Evolutionary conservation across 345 rosid species (phyloP), one percentile per base, ranked within the genome.

Genomic region (Arabidopsis suecica): DNA sequence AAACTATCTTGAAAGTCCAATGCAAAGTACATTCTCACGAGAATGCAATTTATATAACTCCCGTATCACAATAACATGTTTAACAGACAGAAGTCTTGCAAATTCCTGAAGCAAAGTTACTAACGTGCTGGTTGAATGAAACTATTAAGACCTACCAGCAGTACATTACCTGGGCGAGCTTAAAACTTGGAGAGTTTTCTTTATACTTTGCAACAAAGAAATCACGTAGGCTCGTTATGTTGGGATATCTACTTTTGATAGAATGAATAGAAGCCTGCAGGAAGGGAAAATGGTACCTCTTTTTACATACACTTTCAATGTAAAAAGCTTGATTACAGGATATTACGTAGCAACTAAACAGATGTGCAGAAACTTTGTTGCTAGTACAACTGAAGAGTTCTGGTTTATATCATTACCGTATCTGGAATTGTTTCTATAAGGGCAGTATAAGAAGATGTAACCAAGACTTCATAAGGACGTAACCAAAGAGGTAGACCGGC

Each of bases 401-500:
- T 32, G 50, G 38, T 72, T 60, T 37, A 75, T 50, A 72, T 47
- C 58, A 38, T 71, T 87, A 93, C 97, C 87, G 99, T 96, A 84
- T 96, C 98, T 71, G 96, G 91, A 81, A 96, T 91, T 59, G 99
- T 96, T 82, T 96, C 99, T 50, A 96, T 96, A 22, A 96, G 95
- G 79, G 99, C 98, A 25, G 98, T 91, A 82, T 96, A 96, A 41
- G 99, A 93, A 36, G 99, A 96, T 76, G 99, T 96, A 61, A 91
- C 96, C 71, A 96, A 79, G 54, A 96, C 98, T 84, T 96, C 98
- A 56, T 93, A 93, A 61, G 99, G 97, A 30, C 97, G 94, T 76
- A 96, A 84, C 99, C 99, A 96, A 65, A 96, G 93, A 37, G 99
- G 99, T 61, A 96, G 89, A 70, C 98, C 99, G 72, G 98, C 99